phyloP scores from a whole-genome alignment of 1,284 basidiomycete species.

The Cutaneotrichosporon dermatis region DNA sequence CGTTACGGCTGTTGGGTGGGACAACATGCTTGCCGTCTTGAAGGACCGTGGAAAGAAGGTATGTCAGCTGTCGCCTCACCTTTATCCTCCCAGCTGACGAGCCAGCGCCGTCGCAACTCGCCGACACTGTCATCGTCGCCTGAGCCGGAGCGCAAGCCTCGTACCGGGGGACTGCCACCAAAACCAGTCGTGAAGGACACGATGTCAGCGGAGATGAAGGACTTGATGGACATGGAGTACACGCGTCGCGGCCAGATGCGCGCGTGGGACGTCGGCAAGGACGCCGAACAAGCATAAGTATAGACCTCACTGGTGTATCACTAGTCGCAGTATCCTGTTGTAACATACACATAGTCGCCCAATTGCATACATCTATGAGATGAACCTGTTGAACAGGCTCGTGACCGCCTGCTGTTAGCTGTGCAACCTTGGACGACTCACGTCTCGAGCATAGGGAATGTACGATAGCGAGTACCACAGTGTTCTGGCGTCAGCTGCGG shows the following conservation, averaged over 20 bases:
- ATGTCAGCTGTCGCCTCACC: background rate
- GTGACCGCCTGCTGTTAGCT: constrained; percentile 16
- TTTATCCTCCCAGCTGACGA: background rate
- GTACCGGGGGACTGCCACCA: background rate
- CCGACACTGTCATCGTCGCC: constrained; percentile 21
- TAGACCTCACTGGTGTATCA: background rate
- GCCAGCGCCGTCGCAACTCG: constrained; percentile 31
- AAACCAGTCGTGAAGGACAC: background rate
- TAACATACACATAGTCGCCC: background rate
- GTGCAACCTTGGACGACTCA: constrained; percentile 17
- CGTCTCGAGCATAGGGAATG: constrained; percentile 78
- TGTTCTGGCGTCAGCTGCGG: background rate
- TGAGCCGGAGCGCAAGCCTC: constrained; percentile 11
- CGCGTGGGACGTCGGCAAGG: constrained; percentile 89
- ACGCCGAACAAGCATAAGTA: background rate
- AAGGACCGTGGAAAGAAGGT: constrained; percentile 60
- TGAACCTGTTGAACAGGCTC: constrained; percentile 5
- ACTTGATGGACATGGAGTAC: constrained; percentile 72
- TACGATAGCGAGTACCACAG: constrained; percentile 54
- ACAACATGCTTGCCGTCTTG: constrained; percentile 76
- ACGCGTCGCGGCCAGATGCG: constrained; percentile 72
- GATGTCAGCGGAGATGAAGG: constrained; percentile 3
- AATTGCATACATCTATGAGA: background rate
- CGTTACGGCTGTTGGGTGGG: constrained; percentile 80
- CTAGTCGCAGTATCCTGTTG: constrained; percentile 2